Evolutionary conservation across 805 yeast species (phyloP).

Genomic region (Lipomyces yamanashiensis): DNA sequence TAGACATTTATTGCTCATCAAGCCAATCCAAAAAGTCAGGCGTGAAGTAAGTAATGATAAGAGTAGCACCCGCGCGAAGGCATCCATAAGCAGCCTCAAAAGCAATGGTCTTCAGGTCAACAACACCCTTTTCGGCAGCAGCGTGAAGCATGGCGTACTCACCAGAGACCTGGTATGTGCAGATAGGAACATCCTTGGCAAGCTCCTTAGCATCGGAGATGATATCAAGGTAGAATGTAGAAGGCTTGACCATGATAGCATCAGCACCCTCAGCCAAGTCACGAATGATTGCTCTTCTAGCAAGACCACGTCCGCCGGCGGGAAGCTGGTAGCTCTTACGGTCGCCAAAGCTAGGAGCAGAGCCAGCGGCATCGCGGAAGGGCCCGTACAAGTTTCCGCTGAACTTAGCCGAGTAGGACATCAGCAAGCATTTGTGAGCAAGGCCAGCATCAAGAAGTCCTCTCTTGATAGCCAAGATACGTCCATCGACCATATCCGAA

Average conservation of each 20-base stretch:
- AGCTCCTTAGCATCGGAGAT: slow-evolving; percentile 85
- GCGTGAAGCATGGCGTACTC: slow-evolving; percentile 98
- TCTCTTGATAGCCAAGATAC: slow-evolving; percentile 82
- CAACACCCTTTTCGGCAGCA: slow-evolving; percentile 93
- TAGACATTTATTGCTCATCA: slow-evolving; percentile 43
- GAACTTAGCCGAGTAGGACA: slow-evolving; percentile 95
- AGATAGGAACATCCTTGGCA: slow-evolving; percentile 82
- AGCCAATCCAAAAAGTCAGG: slow-evolving; percentile 97
- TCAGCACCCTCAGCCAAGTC: slow-evolving; percentile 94
- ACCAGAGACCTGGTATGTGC: slow-evolving; percentile 96
- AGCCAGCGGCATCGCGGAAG: slow-evolving; percentile 96
- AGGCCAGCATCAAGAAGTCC: slow-evolving; percentile 80
- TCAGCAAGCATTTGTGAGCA: slow-evolving; percentile 85
- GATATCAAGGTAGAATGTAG: slow-evolving; percentile 91
- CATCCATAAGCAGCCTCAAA: slow-evolving; percentile 91
- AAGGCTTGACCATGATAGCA: slow-evolving; percentile 93
- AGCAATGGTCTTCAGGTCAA: slow-evolving; percentile 74
- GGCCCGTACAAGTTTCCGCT: slow-evolving; percentile 93
- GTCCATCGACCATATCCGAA: slow-evolving; percentile 96
- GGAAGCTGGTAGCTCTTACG: slow-evolving; percentile 93
- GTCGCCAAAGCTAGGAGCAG: slow-evolving; percentile 87
- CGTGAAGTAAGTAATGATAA: slow-evolving; percentile 89
- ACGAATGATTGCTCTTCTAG: slow-evolving; percentile 85
- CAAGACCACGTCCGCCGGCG: slow-evolving; percentile 88
- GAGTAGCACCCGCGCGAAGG: slow-evolving; percentile 92